A percentile compares a stretch with the other conserved stretches of the same genome.
phyloP scores from a whole-genome alignment of 179 eudicot genomes.

The Vitellaria paradoxa region DNA sequence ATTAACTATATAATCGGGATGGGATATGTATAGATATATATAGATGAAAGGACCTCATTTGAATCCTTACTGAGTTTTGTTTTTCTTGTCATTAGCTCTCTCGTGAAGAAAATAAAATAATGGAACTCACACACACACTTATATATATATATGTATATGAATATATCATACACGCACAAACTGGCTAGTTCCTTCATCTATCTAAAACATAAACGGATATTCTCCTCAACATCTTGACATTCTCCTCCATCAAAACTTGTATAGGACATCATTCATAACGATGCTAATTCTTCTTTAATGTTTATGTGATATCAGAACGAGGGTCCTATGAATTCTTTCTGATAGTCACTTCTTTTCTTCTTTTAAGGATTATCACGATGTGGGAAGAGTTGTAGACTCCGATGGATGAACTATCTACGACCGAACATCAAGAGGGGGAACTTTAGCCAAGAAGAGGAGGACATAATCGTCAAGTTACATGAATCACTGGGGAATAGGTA shows the following conservation, averaged over 20 bases:
- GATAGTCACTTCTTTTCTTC: background rate
- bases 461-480: conserved; percentile 19
- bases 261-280: background rate
- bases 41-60: no score
- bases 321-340: background rate
- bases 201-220: background rate
- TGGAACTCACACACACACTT: no score
- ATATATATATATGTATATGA: no score
- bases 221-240: background rate
- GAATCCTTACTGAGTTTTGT: no score
- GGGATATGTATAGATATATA: no score
- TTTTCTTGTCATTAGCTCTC: no score
- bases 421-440: conserved; percentile 26
- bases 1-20: no score
- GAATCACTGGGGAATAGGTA: conserved; percentile 30
- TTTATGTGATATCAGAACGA: background rate
- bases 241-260: background rate
- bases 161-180: background rate
- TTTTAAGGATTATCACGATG: conserved; percentile 22
- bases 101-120: background rate
- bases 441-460: conserved; percentile 24
- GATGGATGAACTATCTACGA: conserved; percentile 30
- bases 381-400: conserved; percentile 31
- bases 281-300: no score
- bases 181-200: background rate